Evolutionary conservation across 2,329 filamentous ascomycete species (phyloP).

Genomic region (Penicillium sp.): DNA sequence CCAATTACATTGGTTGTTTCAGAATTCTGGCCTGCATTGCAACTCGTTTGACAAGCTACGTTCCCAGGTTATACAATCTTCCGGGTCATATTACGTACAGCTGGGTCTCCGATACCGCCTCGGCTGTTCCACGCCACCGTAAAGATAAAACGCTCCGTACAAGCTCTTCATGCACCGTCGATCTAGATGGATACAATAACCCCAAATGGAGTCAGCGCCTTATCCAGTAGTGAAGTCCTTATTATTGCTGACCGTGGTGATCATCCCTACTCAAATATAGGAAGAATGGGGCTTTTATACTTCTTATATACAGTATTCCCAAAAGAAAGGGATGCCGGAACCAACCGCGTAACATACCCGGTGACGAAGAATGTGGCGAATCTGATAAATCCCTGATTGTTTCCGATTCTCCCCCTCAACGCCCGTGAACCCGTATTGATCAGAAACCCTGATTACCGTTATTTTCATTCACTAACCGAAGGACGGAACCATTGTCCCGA

Average conservation of each 20-base stretch:
- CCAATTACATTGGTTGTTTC: no score
- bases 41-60: background rate
- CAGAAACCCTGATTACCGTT: conserved; percentile 2
- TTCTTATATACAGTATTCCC: background rate
- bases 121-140: conserved; percentile 1
- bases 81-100: no score
- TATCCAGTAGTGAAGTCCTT: conserved; percentile 14
- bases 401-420: background rate
- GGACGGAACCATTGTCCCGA: conserved; percentile 5
- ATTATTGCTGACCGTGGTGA: conserved; percentile 3
- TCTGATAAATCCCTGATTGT: conserved; percentile 10
- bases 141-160: background rate
- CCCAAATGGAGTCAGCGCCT: conserved; percentile 6
- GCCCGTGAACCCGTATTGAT: background rate
- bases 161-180: conserved; percentile 17
- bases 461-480: background rate
- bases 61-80: no score
- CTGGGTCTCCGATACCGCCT: background rate
- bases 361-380: conserved; percentile 12
- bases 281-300: background rate
- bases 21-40: background rate
- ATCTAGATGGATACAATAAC: conserved; percentile 19
- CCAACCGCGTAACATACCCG: conserved; percentile 5
- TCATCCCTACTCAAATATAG: background rate
- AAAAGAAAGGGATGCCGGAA: background rate